Evolutionary conservation across 208 protist species (phyloP), one percentile per base, ranked within the genome.

Genomic region (Tritrichomonas musculus): DNA sequence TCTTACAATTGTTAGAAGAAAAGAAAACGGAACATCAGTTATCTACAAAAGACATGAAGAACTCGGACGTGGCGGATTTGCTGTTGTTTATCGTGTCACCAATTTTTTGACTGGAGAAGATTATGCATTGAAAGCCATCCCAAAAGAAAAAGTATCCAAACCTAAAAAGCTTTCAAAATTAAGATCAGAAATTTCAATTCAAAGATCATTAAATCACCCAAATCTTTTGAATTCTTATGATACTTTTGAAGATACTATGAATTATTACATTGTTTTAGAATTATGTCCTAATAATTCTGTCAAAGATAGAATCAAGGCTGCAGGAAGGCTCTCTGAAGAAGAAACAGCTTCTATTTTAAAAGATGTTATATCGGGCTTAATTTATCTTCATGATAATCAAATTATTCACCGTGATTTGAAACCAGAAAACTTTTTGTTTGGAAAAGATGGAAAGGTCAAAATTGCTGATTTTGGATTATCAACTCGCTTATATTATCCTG

Each of bases 371-470:
- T 13, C 50, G 13, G 88, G 88, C 0, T 14, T 92, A 13, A 30
- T 25, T 14, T 92, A 92, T 72, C 17, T 92, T 1, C 88, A 92
- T 50, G 36, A 47, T 50, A 64, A 92, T 14, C 3, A 96, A 73
- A 96, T 99, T 41, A 99, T 99, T 93, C 98, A 99, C 93, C 96
- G 98, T 36, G 98, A 99, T 95, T 94, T 99, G 44, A 99, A 99
- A 94, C 96, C 98, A 20, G 97, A 97, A 60, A 99, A 99, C 95
- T 96, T 99, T 53, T 98, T 98, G 95, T 95, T 99, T 60, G 97
- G 97, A 94, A 93, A 75, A 69, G 93, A 95, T 93, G 93, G 95
- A 69, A 96, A 97, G 92, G 94, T 98, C 22, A 98, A 98, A 94
- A 97, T 98, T 93, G 97, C 97, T 57, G 98, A 98, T 94, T 98